Percentiles rank a stretch among this genome's conserved stretches.
Evolutionary conservation across 352 stramenopile species (phyloP).

Genomic region (Globisporangium cederbergense): DNA sequence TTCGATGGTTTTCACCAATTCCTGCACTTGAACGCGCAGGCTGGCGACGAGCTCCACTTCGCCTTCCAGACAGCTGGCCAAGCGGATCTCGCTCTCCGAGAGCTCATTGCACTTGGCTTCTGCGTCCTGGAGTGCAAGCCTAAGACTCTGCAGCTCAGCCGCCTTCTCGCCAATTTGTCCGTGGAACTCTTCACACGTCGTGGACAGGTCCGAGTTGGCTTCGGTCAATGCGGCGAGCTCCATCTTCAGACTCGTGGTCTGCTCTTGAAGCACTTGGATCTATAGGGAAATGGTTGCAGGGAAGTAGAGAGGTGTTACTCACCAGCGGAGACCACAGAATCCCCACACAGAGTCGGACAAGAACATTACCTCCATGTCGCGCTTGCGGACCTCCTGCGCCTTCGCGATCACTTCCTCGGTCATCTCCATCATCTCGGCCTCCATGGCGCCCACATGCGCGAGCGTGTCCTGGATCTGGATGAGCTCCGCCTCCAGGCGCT

Average conservation of each 20-base stretch:
- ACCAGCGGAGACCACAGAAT: constrained; percentile 1
- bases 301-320: not conserved
- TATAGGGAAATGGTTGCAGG: not conserved
- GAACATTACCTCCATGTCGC: constrained; percentile 42
- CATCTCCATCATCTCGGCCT: constrained; percentile 74
- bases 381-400: constrained; percentile 59
- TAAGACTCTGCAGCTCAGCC: constrained; percentile 25
- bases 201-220: constrained; percentile 44
- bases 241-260: constrained; percentile 39
- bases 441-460: constrained; percentile 68
- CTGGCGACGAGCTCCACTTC: constrained; percentile 37
- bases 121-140: constrained; percentile 35
- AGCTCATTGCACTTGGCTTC: constrained; percentile 54
- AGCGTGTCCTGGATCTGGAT: constrained; percentile 55
- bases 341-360: constrained; percentile 1
- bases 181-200: constrained; percentile 35
- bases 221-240: constrained; percentile 44
- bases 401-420: constrained; percentile 77
- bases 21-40: constrained; percentile 46
- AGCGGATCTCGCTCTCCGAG: constrained; percentile 42
- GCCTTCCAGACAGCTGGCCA: constrained; percentile 35
- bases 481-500: constrained; percentile 50
- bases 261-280: constrained; percentile 53
- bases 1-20: constrained; percentile 34
- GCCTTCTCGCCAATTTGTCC: constrained; percentile 33